Percentiles rank a stretch among this genome's conserved stretches.
These are phyloP conservation scores for Cardamine resedifolia DNA, from an alignment of 345 rosid genomes.

Conservation along the genomic window DNA sequence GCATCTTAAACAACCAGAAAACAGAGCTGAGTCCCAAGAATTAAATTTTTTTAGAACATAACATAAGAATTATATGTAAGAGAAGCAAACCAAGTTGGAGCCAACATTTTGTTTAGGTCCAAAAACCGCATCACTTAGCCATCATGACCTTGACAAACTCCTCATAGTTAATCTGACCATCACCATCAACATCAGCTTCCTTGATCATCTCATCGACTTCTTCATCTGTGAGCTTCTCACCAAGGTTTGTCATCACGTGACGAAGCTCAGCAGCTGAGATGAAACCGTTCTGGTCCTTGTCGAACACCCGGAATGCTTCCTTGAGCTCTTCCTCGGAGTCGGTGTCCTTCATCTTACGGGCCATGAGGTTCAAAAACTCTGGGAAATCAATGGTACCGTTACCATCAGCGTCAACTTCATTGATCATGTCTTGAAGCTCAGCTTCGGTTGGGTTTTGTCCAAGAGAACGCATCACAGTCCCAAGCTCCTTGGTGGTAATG, in stretches of 20 bases:
- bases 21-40: conserved; percentile 29
- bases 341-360: conserved; percentile 84
- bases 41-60: conserved; percentile 5
- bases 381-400: conserved; percentile 84
- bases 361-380: conserved; percentile 84
- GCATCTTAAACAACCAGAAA: conserved; percentile 22
- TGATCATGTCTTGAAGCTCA: conserved; percentile 87
- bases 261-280: conserved; percentile 90
- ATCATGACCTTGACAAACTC: conserved; percentile 89
- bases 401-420: conserved; percentile 84
- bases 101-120: neutral
- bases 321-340: conserved; percentile 92
- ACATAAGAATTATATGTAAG: conserved; percentile 29
- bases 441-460: conserved; percentile 90
- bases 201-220: conserved; percentile 89
- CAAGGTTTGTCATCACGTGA: conserved; percentile 84
- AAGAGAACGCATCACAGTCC: conserved; percentile 81
- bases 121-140: conserved; percentile 57
- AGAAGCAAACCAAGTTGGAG: conserved; percentile 12
- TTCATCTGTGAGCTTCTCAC: conserved; percentile 83
- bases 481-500: conserved; percentile 85
- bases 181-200: conserved; percentile 87
- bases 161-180: conserved; percentile 82
- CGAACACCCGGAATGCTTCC: conserved; percentile 81
- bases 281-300: conserved; percentile 89